phyloP scores from a whole-genome alignment of 2,329 filamentous ascomycete genomes.

The Hymenoscyphus scutula region DNA sequence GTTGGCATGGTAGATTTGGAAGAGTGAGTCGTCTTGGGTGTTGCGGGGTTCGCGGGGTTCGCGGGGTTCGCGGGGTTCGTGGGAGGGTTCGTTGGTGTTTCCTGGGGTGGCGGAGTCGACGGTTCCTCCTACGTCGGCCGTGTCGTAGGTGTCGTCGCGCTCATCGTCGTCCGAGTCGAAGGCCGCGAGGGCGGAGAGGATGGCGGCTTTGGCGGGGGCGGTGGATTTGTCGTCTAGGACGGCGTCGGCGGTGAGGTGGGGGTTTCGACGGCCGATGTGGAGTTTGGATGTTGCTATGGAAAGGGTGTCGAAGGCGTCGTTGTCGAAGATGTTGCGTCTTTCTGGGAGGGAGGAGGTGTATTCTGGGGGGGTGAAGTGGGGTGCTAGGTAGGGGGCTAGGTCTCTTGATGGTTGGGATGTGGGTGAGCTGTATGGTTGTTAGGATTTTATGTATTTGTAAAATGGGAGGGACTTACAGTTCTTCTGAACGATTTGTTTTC shows the following conservation, averaged over 20 bases:
- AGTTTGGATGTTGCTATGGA: conserved; percentile 64
- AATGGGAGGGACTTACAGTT: conserved; percentile 35
- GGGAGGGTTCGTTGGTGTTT: conserved; percentile 40
- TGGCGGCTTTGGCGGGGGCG: conserved; percentile 76
- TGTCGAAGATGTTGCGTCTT: conserved; percentile 74
- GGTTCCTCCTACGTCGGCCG: conserved; percentile 84
- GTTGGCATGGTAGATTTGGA: conserved; percentile 65
- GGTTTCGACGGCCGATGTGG: conserved; percentile 73
- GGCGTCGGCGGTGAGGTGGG: conserved; percentile 65
- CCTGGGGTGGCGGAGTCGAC: conserved; percentile 66
- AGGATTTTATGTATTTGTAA: neutral
- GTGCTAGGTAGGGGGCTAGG: conserved; percentile 48
- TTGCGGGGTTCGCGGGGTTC: conserved; percentile 42
- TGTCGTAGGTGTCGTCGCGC: conserved; percentile 93
- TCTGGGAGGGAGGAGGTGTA: conserved; percentile 41
- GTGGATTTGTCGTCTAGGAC: conserved; percentile 63
- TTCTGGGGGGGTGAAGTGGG: conserved; percentile 57
- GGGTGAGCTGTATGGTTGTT: conserved; percentile 28
- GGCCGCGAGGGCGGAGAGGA: conserved; percentile 79
- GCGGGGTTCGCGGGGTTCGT: conserved; percentile 58
- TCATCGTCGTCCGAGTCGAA: conserved; percentile 97
- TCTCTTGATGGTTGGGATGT: conserved; percentile 25
- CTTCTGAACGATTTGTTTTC: conserved; percentile 60
- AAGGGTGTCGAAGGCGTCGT: conserved; percentile 75
- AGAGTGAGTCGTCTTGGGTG: conserved; percentile 68